Conservation (phyloP, 306 rosid species). For the Prunus padus region DNA sequence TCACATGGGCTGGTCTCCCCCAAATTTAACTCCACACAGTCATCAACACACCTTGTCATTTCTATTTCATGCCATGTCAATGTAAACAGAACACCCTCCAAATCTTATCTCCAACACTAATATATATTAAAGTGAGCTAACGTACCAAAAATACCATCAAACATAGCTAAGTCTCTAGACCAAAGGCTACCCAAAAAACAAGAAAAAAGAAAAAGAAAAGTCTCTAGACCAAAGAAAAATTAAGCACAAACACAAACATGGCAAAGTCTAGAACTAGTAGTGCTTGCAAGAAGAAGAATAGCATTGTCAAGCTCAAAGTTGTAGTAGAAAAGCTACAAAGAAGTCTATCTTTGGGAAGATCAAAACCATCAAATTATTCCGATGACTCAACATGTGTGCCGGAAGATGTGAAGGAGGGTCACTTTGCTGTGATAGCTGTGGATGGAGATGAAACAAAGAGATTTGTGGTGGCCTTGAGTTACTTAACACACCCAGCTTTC, state of each 20-base stretch:
- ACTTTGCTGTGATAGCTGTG: constrained; percentile 70
- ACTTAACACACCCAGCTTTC: constrained; percentile 56
- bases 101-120: constrained; percentile 22
- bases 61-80: neutral
- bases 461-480: constrained; percentile 64
- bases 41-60: constrained; percentile 11
- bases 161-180: neutral
- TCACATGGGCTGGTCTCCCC: constrained; percentile 66
- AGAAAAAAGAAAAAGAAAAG: too few relatives aligned
- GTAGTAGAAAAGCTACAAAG: constrained; percentile 63
- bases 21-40: constrained; percentile 5
- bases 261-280: constrained; percentile 30
- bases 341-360: constrained; percentile 41
- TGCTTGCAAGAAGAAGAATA: constrained; percentile 40
- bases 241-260: constrained; percentile 23
- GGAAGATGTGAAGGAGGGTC: constrained; percentile 80
- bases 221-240: neutral
- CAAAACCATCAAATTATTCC: constrained; percentile 9
- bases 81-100: too few relatives aligned
- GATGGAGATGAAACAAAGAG: constrained; percentile 52
- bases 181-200: neutral
- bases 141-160: neutral
- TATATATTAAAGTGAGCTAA: constrained; percentile 20
- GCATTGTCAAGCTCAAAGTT: constrained; percentile 51
- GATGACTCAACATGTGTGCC: constrained; percentile 43